phyloP scores from a whole-genome alignment of 2,329 filamentous ascomycete genomes.

The Pestalotiopsis sp. region DNA sequence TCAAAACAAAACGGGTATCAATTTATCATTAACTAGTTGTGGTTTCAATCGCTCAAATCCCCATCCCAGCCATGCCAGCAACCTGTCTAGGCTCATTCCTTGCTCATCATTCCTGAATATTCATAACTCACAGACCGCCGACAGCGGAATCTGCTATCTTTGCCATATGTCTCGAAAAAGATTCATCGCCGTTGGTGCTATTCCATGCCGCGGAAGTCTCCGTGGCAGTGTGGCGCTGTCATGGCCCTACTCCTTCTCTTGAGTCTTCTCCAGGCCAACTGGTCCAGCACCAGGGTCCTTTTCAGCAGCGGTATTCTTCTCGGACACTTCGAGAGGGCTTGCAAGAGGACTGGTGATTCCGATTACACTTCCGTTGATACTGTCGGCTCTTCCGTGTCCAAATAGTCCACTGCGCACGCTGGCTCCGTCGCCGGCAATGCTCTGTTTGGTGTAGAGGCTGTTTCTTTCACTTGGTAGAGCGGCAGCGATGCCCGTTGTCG shows the following conservation, averaged over 20 bases:
- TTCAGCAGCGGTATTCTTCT: constrained; percentile 30
- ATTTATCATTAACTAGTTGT: constrained; percentile 5
- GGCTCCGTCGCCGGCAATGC: constrained; percentile 64
- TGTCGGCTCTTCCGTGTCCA: constrained; percentile 80
- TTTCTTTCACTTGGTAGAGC: constrained; percentile 75
- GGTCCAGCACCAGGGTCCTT: constrained; percentile 30
- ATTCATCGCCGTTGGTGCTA: background rate
- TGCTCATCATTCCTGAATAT: constrained; percentile 1
- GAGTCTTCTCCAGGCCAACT: constrained; percentile 21
- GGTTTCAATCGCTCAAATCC: background rate
- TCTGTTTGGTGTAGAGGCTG: constrained; percentile 74
- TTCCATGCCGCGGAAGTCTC: background rate
- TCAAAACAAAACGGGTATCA: constrained; percentile 2
- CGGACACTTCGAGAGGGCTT: constrained; percentile 52
- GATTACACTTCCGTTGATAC: constrained; percentile 75
- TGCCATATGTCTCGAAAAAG: background rate
- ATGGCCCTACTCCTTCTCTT: constrained; percentile 10
- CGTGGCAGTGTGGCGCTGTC: background rate
- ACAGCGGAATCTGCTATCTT: background rate
- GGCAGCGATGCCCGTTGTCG: constrained; percentile 68
- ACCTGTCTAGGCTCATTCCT: background rate
- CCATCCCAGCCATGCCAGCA: background rate
- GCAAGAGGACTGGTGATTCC: constrained; percentile 64
- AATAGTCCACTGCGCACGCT: constrained; percentile 78
- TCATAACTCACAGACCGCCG: background rate